These are phyloP conservation scores for Fusarium piperis DNA, from an alignment of 2,329 filamentous ascomycete species.

Conservation along the genomic window DNA sequence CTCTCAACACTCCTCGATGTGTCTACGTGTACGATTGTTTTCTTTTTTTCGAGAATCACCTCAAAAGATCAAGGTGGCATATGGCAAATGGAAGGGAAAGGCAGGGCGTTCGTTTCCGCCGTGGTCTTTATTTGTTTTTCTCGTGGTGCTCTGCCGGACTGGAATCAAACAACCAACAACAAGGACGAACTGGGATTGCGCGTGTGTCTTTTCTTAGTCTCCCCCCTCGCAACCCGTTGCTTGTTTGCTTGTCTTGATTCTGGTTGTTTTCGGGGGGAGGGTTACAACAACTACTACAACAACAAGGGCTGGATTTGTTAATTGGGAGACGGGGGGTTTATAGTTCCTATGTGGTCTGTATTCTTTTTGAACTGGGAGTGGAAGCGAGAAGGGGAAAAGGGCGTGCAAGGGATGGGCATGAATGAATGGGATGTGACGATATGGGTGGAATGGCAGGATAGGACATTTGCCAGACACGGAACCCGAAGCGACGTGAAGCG, in stretches of 20 bases:
- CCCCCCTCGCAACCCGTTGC: slow-evolving; percentile 29
- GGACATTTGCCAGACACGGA: slow-evolving; percentile 30
- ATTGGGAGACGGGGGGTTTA: slow-evolving; percentile 35
- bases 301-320: slow-evolving; percentile 41
- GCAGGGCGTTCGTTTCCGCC: slow-evolving; percentile 34
- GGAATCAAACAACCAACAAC: slow-evolving; percentile 28
- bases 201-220: slow-evolving; percentile 38
- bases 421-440: slow-evolving; percentile 20
- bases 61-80: slow-evolving; percentile 46
- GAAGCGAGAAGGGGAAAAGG: slow-evolving; percentile 27
- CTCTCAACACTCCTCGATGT: slow-evolving; percentile 39
- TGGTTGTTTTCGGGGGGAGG: slow-evolving; percentile 41
- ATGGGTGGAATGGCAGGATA: slow-evolving; percentile 34
- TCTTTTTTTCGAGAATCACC: slow-evolving; percentile 46
- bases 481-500: slow-evolving; percentile 2
- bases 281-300: slow-evolving; percentile 40
- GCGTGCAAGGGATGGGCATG: slow-evolving; percentile 7
- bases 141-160: slow-evolving; percentile 30
- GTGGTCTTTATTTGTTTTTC: slow-evolving; percentile 37
- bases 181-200: slow-evolving; percentile 31
- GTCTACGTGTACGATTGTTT: slow-evolving; percentile 53
- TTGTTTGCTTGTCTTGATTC: slow-evolving; percentile 38
- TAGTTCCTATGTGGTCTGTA: slow-evolving; percentile 42
- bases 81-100: slow-evolving; percentile 33
- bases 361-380: slow-evolving; percentile 33